phyloP scores from a whole-genome alignment of 208 protist genomes.

The Trichomonas gallinae region DNA sequence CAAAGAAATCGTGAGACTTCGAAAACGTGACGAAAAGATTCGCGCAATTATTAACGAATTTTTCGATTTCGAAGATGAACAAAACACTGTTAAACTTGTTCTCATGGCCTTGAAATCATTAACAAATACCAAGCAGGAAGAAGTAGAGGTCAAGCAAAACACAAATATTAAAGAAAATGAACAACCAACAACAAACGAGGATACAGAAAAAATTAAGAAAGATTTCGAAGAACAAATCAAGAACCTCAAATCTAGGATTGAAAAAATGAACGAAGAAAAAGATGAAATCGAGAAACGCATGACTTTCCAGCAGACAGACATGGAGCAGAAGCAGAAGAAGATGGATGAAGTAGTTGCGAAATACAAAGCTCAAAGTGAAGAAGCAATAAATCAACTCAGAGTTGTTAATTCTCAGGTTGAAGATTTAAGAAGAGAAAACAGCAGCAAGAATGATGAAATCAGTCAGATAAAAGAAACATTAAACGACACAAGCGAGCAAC shows the following conservation, averaged over 20 bases:
- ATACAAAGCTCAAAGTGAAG: background rate
- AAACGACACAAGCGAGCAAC: background rate
- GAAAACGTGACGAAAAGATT: background rate
- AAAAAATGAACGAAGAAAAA: background rate
- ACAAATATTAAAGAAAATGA: too few species aligned
- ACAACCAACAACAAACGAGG: background rate
- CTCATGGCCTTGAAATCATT: background rate
- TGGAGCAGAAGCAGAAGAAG: background rate
- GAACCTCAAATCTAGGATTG: background rate
- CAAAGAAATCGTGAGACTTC: background rate
- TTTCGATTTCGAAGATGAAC: background rate
- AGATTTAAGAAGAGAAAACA: background rate
- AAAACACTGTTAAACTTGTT: background rate
- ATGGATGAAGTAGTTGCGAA: background rate
- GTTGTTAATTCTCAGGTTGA: background rate
- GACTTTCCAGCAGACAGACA: background rate
- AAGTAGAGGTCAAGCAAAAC: background rate
- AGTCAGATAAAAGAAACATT: background rate
- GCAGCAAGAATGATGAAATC: background rate
- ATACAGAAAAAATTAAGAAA: background rate
- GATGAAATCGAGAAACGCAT: background rate
- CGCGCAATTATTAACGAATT: background rate
- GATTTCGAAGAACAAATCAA: background rate
- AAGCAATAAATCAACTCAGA: background rate
- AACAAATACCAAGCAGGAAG: background rate